Evolutionary conservation across 345 rosid genomes (phyloP), one percentile per base, ranked within the genome.

Genomic region (Salix viminalis): DNA sequence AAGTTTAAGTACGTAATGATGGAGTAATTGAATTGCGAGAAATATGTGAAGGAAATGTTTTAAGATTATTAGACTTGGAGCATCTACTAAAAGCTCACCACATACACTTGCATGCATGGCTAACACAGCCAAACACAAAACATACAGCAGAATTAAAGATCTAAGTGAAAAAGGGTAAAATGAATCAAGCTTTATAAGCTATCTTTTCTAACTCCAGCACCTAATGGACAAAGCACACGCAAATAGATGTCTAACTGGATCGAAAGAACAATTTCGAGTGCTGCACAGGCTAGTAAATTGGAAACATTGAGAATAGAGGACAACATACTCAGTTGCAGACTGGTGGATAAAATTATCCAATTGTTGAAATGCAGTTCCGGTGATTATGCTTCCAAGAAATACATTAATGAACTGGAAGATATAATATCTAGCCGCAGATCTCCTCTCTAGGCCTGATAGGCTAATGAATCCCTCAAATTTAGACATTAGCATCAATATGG

Each of bases 301-400:
- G 9, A 10, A 58, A n/a, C 52, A 60, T 56, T 7, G 21, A 11
- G 19, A 12, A 14, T 50, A 2, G 44, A 75, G 76, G 62, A 73
- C 76, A 83, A 83, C 96, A 15, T 93, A 96, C 98, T 96, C 89
- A 52, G 88, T 85, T 70, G 98, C 96, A 15, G 99, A 92, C 75
- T 93, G 98, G 87, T 96, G 85, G 28, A 93, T 68, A 74, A 96
- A 96, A 72, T 81, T 90, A 69, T 93, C 79, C 24, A 96, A 94
- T 69, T 93, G 99, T 77, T 93, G 96, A 85, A 96, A 91, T 39
- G 98, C 99, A 13, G 99, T 91, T 73, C 99, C 99, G 0, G 96
- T 84, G 28, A 96, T 89, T 68, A 96, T 92, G 87, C 96, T 96
- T 70, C 98, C 94, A 56, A 96, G 92, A 84, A 96, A 96, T n/a